Percentiles rank a stretch among this genome's conserved stretches.
phyloP scores from a whole-genome alignment of 2,329 filamentous ascomycete genomes.

The Xylariaceae sp. region DNA sequence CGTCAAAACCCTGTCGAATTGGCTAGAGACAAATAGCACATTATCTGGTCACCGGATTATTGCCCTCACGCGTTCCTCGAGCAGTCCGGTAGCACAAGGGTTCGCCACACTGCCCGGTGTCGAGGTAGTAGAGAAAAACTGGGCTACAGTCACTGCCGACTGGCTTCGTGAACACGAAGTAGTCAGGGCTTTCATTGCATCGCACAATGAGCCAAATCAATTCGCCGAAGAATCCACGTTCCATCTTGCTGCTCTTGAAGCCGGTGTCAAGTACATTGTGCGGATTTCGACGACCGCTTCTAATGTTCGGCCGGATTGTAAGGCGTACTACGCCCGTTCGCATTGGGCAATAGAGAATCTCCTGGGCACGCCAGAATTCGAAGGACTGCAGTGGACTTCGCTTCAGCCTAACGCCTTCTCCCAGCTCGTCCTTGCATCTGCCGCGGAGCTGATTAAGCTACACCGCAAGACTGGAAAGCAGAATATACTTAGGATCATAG shows the following conservation, averaged over 20 bases:
- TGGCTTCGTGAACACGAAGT: conserved; percentile 20
- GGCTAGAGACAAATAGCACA: background rate
- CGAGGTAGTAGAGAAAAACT: conserved; percentile 24
- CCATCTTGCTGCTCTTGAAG: conserved; percentile 17
- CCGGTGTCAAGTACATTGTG: conserved; percentile 20
- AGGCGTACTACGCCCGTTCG: conserved; percentile 9
- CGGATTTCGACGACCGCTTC: conserved; percentile 16
- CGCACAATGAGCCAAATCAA: background rate
- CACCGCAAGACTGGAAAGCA: conserved; percentile 21
- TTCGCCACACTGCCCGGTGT: conserved; percentile 20
- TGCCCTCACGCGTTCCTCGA: conserved; percentile 21
- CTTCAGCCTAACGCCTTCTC: conserved; percentile 19
- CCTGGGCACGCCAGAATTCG: conserved; percentile 18
- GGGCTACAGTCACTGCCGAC: conserved; percentile 11
- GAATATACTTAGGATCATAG: background rate
- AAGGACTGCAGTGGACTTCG: conserved; percentile 20
- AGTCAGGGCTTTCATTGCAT: conserved; percentile 19
- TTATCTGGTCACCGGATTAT: conserved; percentile 17
- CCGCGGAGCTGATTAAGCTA: conserved; percentile 11
- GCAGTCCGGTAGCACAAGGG: background rate
- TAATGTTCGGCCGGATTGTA: conserved; percentile 14
- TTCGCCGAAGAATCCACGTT: conserved; percentile 20
- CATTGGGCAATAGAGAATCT: conserved; percentile 22
- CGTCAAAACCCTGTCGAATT: conserved; percentile 14
- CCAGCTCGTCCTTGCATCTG: background rate